Evolutionary conservation across 768 basidiomycete species (phyloP).

Genomic region (Saitozyma sp.): DNA sequence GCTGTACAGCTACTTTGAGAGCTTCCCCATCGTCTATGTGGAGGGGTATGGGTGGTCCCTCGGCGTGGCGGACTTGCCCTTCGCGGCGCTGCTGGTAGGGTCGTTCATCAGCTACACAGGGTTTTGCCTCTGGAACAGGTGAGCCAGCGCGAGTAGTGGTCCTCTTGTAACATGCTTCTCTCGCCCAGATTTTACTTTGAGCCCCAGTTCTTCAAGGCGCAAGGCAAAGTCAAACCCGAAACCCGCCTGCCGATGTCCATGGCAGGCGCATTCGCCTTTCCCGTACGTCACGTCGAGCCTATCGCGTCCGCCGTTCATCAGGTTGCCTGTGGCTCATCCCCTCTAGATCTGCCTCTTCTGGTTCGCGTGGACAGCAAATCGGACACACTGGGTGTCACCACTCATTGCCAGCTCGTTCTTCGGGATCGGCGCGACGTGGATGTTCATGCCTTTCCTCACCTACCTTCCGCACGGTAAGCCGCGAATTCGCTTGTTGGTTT

Average conservation of each 20-base stretch:
- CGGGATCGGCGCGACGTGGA: slow-evolving; percentile 30
- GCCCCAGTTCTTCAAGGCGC: slow-evolving; percentile 13
- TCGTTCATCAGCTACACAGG: slow-evolving; percentile 22
- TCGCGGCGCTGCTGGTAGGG: slow-evolving; percentile 29
- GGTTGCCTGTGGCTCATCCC: neutral
- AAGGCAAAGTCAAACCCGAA: slow-evolving; percentile 21
- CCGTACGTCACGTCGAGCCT: slow-evolving; percentile 11
- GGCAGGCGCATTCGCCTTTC: slow-evolving; percentile 29
- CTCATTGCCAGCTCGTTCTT: slow-evolving; percentile 28
- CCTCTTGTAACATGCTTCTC: slow-evolving; percentile 17
- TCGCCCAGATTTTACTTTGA: slow-evolving; percentile 32
- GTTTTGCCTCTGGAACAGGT: slow-evolving; percentile 36
- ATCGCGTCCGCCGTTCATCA: too few species aligned
- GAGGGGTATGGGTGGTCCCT: slow-evolving; percentile 32
- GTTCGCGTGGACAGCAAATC: slow-evolving; percentile 46
- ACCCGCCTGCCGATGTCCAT: slow-evolving; percentile 26
- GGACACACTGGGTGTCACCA: slow-evolving; percentile 44
- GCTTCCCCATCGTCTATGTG: slow-evolving; percentile 47
- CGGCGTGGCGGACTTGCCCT: slow-evolving; percentile 35
- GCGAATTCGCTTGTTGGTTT: too few species aligned
- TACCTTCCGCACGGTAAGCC: slow-evolving; percentile 25
- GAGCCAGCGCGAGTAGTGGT: neutral
- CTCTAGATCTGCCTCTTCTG: slow-evolving; percentile 35
- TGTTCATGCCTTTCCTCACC: slow-evolving; percentile 37
- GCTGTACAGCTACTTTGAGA: slow-evolving; percentile 46